Conservation (phyloP, 2,329 filamentous ascomycete genomes). For the Chalaropsis ovoidea region DNA sequence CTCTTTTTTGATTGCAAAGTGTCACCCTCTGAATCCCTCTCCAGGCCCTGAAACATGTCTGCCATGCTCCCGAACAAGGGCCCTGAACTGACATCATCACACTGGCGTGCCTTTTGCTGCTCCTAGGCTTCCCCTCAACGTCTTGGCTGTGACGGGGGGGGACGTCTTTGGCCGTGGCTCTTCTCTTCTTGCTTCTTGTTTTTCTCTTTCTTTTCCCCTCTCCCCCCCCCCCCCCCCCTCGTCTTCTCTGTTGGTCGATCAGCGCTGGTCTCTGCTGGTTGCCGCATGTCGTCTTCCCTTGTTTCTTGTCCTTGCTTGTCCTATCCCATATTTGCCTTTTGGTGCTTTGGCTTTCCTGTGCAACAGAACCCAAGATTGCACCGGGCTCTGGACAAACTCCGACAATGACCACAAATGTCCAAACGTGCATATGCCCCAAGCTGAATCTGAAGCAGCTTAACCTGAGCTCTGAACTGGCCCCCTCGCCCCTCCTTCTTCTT, state of each 20-base stretch:
- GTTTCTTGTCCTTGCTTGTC: neutral
- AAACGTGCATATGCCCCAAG: constrained; percentile 16
- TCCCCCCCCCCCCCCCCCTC: neutral
- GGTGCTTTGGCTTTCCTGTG: neutral
- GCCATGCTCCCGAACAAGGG: constrained; percentile 5
- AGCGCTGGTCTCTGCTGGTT: neutral
- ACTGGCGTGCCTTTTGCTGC: neutral
- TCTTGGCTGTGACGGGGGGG: neutral
- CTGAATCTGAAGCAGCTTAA: constrained; percentile 15
- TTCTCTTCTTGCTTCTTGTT: too few species aligned
- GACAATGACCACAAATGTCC: constrained; percentile 7
- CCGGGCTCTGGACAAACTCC: neutral
- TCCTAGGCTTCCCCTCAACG: neutral
- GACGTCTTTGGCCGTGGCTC: neutral
- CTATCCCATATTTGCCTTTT: neutral
- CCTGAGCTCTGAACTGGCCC: neutral
- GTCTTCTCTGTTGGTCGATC: neutral
- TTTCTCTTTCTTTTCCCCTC: neutral
- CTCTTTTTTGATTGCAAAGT: constrained; percentile 8
- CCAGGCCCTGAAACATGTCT: constrained; percentile 10
- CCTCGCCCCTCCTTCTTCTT: too few species aligned
- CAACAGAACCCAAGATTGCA: neutral
- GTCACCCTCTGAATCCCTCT: constrained; percentile 7
- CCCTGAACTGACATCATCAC: constrained; percentile 13
- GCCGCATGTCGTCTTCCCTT: neutral